These are phyloP conservation scores for Pulveroboletus sp. DNA, from an alignment of 768 basidiomycete species.

Conservation along the genomic window DNA sequence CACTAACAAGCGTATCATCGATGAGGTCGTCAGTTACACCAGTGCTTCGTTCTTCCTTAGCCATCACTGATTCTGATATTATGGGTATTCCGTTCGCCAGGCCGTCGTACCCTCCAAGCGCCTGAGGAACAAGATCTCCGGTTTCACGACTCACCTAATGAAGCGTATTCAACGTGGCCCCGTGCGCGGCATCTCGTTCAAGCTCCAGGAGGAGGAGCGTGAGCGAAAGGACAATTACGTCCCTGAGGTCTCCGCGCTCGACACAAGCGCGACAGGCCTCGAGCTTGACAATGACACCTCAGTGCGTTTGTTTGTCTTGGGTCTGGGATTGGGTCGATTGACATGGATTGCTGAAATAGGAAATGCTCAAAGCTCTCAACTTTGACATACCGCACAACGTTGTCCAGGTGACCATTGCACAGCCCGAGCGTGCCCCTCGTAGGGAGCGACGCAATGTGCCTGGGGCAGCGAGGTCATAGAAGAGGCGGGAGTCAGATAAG, in stretches of 20 bases:
- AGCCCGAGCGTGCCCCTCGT: constrained; percentile 66
- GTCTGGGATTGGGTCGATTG: not conserved
- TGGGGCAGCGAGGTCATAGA: constrained; percentile 60
- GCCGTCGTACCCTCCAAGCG: constrained; percentile 97
- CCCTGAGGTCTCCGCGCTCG: constrained; percentile 95
- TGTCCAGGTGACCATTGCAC: constrained; percentile 57
- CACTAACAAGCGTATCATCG: constrained; percentile 98
- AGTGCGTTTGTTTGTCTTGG: constrained; percentile 44
- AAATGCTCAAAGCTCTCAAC: constrained; percentile 86
- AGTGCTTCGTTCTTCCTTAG: not conserved
- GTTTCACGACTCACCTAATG: constrained; percentile 99
- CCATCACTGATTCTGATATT: not conserved
- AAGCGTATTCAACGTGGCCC: constrained; percentile 98
- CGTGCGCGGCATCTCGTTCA: constrained; percentile 99
- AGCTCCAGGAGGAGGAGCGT: constrained; percentile 98
- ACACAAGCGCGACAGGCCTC: constrained; percentile 65
- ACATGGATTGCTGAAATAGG: constrained; percentile 41
- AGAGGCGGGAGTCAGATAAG: too few relatives aligned
- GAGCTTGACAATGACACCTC: constrained; percentile 94
- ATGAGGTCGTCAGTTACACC: constrained; percentile 77
- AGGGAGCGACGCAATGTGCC: constrained; percentile 78
- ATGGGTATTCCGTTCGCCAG: constrained; percentile 34
- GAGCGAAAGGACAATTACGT: constrained; percentile 99
- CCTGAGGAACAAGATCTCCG: constrained; percentile 98
- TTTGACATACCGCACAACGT: constrained; percentile 87